Evolutionary conservation across 306 rosid genomes (phyloP).

Genomic region (Cyclanthera cordifolia): DNA sequence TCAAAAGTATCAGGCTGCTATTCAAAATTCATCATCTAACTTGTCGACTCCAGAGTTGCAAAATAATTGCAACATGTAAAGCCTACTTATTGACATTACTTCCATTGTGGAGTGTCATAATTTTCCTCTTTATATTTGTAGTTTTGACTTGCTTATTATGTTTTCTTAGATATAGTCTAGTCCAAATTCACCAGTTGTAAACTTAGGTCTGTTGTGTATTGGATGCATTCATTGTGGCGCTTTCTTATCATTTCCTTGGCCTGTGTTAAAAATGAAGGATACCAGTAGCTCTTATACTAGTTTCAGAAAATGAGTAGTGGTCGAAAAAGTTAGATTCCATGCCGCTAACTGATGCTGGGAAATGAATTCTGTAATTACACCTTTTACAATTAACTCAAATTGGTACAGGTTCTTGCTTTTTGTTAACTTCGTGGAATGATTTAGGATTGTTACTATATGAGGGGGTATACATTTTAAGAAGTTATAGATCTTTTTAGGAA

Average conservation of each 20-base stretch:
- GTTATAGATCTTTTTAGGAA: too few species aligned
- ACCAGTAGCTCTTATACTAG: too few species aligned
- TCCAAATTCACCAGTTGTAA: neutral
- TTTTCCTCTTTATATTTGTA: neutral
- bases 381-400: neutral
- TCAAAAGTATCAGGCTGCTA: slow-evolving; percentile 84
- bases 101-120: neutral
- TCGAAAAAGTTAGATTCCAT: neutral
- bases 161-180: neutral
- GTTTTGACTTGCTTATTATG: slow-evolving; percentile 1
- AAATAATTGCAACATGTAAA: slow-evolving; percentile 80
- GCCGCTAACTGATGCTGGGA: neutral
- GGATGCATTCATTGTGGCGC: neutral
- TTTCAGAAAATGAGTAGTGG: neutral
- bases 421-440: neutral
- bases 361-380: neutral
- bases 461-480: neutral
- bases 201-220: neutral
- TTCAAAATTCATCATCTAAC: slow-evolving; percentile 82
- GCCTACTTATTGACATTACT: slow-evolving; percentile 13
- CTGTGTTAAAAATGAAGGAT: neutral
- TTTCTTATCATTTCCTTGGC: too few species aligned
- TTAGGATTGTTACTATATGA: neutral
- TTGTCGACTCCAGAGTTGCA: slow-evolving; percentile 79
- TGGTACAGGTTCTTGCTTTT: neutral